Base-by-base conservation (phyloP, 371 early-diverging fungal genomes). In the Mortierella sp. region DNA sequence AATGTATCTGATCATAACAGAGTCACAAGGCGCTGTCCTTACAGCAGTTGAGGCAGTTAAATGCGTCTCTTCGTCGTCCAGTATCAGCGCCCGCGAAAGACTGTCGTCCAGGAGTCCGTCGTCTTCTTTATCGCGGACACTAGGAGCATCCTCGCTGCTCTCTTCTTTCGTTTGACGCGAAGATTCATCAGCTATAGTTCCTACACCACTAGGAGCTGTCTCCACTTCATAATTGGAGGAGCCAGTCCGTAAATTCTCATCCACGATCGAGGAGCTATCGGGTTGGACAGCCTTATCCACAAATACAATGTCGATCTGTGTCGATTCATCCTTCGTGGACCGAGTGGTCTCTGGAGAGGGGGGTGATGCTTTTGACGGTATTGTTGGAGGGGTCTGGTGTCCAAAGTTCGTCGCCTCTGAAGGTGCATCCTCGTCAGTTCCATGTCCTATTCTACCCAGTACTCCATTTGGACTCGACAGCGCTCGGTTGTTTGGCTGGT, bases 271-370 rank as follows among this genome's bases (percentile, higher is more conserved):
- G 18, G 66, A 43, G 11, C 43, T 21, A 11, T 70, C 70, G 18
- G 71, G 66, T 50, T 75, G 76, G 2, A 75, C 64, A n/a, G 67
- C 71, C 57, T 75, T 75, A 55, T 75, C 76, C 5, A 46, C 60
- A 3, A 64, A 60, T 19, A 64, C 71, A 29, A 62, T 53, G 1
- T 70, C 76, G 3, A 67, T 71, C 23, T 75, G 76, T 1, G 76
- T 70, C 6, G 71, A 62, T 37, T 62, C 76, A 37, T 75, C 71
- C 59, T 70, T 66, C 9, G 37, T 37, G 9, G 37, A 37, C 9
- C 37, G 37, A 37, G 3, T 37, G 37, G 3, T 9, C 37, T 37
- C 37, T 9, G 9, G 37, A 9, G 37, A 37, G 9, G 37, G 37
- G 3, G 37, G 9, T 37, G 3, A 5, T 3, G 5, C 37, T 37